Conservation (phyloP, 768 basidiomycete genomes). For the Zangia roseola region DNA sequence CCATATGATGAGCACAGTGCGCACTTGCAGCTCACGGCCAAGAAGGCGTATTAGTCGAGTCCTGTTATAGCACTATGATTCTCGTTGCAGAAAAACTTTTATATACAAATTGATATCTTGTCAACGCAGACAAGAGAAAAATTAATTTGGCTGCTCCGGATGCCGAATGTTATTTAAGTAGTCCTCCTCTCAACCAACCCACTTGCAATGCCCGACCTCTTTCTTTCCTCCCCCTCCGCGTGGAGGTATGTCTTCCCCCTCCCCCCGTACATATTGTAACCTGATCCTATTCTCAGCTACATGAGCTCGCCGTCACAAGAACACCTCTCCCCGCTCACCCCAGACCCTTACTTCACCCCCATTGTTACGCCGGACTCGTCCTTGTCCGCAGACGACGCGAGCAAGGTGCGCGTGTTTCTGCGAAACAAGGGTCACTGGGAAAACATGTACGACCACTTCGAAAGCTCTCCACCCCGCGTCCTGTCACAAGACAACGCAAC, state of each 20-base stretch:
- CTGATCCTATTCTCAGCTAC: neutral
- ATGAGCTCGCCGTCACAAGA: neutral
- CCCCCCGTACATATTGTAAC: too few species aligned
- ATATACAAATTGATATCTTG: too few species aligned
- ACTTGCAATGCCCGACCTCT: neutral
- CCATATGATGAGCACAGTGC: conserved; percentile 96
- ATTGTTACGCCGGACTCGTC: conserved; percentile 12
- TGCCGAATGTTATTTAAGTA: neutral
- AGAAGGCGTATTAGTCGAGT: conserved; percentile 59
- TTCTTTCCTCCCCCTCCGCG: conserved; percentile 20
- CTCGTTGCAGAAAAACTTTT: neutral
- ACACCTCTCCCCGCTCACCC: conserved; percentile 19
- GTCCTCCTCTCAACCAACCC: neutral
- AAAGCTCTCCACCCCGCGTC: conserved; percentile 8
- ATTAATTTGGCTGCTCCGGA: neutral
- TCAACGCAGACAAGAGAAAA: neutral
- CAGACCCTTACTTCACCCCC: conserved; percentile 14
- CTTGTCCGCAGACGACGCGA: conserved; percentile 13
- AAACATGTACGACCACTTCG: conserved; percentile 5
- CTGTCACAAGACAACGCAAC: neutral
- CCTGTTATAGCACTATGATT: neutral
- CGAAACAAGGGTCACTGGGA: conserved; percentile 13
- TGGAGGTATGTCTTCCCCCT: conserved; percentile 20
- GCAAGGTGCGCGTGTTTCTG: conserved; percentile 14
- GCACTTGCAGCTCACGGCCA: conserved; percentile 83